Conservation (phyloP, 1,139 yeast species). For the Geotrichum histeridarum region DNA sequence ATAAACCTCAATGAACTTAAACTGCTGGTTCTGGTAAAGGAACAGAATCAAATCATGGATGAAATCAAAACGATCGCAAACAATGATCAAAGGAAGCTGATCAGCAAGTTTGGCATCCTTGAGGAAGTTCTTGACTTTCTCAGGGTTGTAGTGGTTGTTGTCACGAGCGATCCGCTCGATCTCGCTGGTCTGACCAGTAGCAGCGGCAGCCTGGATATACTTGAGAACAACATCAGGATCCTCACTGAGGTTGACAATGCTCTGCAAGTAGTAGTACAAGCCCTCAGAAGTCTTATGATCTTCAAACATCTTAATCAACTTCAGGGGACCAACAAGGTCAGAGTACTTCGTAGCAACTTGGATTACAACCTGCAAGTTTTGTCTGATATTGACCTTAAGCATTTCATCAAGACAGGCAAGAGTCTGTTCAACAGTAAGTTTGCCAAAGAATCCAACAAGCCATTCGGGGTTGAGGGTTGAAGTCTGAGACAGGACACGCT, state of each 20-base stretch:
- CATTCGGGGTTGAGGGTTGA: constrained; percentile 84
- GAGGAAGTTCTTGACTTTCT: constrained; percentile 92
- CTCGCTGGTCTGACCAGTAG: constrained; percentile 83
- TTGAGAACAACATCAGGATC: constrained; percentile 94
- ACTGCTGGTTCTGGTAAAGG: constrained; percentile 89
- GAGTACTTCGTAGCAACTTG: constrained; percentile 97
- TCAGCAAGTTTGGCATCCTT: constrained; percentile 92
- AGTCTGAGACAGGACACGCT: constrained; percentile 88
- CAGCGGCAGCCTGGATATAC: constrained; percentile 91
- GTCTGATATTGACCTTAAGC: constrained; percentile 74
- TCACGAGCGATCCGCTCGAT: constrained; percentile 94
- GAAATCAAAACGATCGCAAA: constrained; percentile 86
- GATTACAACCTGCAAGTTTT: constrained; percentile 85
- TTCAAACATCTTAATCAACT: constrained; percentile 84
- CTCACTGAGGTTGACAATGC: constrained; percentile 87
- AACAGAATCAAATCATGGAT: constrained; percentile 91
- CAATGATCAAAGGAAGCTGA: constrained; percentile 93
- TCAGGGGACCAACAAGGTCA: constrained; percentile 82
- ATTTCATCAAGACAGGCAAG: constrained; percentile 82
- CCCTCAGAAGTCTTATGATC: constrained; percentile 92
- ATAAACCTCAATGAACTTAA: constrained; percentile 93
- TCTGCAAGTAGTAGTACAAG: constrained; percentile 84
- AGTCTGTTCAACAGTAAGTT: constrained; percentile 89
- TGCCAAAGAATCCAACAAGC: constrained; percentile 90
- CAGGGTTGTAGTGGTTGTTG: constrained; percentile 91